Base-by-base conservation (phyloP, 2,329 filamentous ascomycete species). In the Onygenales sp. region DNA sequence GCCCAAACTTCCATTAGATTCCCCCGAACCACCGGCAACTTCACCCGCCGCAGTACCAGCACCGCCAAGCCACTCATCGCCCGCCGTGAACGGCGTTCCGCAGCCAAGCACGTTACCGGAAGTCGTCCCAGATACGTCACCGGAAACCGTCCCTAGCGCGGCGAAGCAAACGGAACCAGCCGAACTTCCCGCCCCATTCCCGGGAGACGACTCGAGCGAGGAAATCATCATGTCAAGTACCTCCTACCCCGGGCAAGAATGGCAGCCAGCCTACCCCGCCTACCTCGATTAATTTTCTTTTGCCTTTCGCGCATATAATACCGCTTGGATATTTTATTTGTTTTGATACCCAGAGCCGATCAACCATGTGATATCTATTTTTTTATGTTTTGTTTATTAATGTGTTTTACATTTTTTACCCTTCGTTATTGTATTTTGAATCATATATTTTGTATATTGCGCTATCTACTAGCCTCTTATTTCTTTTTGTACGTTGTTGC, bases 211-310 rank as follows among this genome's bases (percentile, higher is more conserved):
- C 53, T 68, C 66, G 10, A 71, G 70, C 32, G 74, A 76, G 47
- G 71, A 76, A 52, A 69, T 75, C 34, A 55, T 71, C 27, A 76
- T 76, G 73, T 73, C 70, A 5, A 70, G 71, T n/a, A 76, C 74
- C 1, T 65, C 72, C 14, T 76, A 76, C 59, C 74, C 74, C 1
- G 74, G 74, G 8, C 73, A 75, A 63, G 71, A 75, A 59, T 75
- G 73, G 73, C 65, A 61, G 53, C 72, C 72, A 11, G 50, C 39
- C 33, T 51, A 51, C 43, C 37, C 21, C 21, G 21, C 21, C 21
- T 49, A 49, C 14, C 9, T 39, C 14, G 46, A 49, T 11, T 31
- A 49, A 27, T 27, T 27, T 27, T 27, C 21, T 27, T 27, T 27
- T 4, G 1, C 21, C 21, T 27, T 27, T 27, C 21, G 21, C 21